Evolutionary conservation across 148 eudicot species (phyloP).

Genomic region (Pouteria glomerata): DNA sequence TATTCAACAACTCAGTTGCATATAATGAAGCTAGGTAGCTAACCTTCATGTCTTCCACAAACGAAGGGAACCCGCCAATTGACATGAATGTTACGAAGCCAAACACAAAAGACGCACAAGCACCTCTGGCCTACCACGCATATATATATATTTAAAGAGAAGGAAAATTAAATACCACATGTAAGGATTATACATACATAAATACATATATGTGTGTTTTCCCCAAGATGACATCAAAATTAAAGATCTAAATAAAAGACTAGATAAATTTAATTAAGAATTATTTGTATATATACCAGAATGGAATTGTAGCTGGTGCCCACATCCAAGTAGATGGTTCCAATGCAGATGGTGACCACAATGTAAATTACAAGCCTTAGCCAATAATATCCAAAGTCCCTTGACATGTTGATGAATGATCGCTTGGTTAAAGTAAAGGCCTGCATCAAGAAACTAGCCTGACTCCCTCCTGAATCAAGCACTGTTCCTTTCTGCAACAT

Average conservation of each 20-base stretch:
- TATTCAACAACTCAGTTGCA: background rate
- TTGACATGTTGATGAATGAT: constrained; percentile 90
- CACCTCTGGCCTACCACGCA: constrained; percentile 71
- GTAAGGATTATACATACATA: no score
- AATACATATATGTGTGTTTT: no score
- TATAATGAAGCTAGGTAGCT: background rate
- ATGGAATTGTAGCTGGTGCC: constrained; percentile 86
- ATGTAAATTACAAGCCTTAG: constrained; percentile 85
- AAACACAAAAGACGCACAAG: constrained; percentile 90
- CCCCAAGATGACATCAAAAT: no score
- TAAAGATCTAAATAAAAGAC: background rate
- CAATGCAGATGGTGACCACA: constrained; percentile 84
- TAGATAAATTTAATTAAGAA: no score
- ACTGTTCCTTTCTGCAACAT: constrained; percentile 92
- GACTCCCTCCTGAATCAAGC: constrained; percentile 91
- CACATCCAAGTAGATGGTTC: constrained; percentile 73
- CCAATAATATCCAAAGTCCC: constrained; percentile 98
- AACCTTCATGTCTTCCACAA: constrained; percentile 99
- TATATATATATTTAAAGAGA: no score
- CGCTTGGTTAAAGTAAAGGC: constrained; percentile 70
- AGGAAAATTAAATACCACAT: background rate
- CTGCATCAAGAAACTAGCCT: constrained; percentile 89
- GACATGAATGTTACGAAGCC: constrained; percentile 99
- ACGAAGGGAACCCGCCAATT: constrained; percentile 96
- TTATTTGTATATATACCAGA: no score